Evolutionary conservation across 441 rosid genomes (phyloP), one percentile per base, ranked within the genome.

Genomic region (Geranium incanum): DNA sequence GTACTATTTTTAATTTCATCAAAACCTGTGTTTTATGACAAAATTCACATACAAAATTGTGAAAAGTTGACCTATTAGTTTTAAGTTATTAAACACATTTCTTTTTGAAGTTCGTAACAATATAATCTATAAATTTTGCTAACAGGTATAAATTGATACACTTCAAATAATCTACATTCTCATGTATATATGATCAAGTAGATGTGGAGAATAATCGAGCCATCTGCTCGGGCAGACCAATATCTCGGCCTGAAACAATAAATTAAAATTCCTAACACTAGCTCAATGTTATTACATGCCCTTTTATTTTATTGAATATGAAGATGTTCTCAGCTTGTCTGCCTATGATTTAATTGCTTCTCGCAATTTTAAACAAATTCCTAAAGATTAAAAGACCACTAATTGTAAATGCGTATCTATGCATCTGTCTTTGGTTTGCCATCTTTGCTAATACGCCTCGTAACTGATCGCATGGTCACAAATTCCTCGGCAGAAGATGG

Each of bases 401-500:
- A 41, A 41, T 1, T 41, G 11, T 11, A 41, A 41, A 6, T 41
- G 9, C 11, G 11, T 1, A 41, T 41, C 48, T 79, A 90, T 69
- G 85, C 83, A 84, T 82, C 92, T 63, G 95, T 86, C 83, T 87
- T 87, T 0, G 84, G 82, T 76, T 87, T 95, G 69, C n/a, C 59
- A 50, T 50, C 59, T 50, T 50, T 50, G 6, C 84, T 74, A 68
- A 88, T 69, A 36, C 87, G 90, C 80, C 98, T 86, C 0, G 94
- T 78, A 71, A 77, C 86, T 13, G 94, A 72, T 13, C 97, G 88
- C 98, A 95, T 91, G 15, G 99, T 91, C 68, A 95, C 99, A 66
- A 95, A 95, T 79, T 95, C 99, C 81, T 95, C 99, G 1, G 99
- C 98, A 45, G 98, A 83, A 38, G 99, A 93, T 55, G 99, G 99